phyloP scores from a whole-genome alignment of 2,329 filamentous ascomycete species.

The Chrysosporium queenslandicum region DNA sequence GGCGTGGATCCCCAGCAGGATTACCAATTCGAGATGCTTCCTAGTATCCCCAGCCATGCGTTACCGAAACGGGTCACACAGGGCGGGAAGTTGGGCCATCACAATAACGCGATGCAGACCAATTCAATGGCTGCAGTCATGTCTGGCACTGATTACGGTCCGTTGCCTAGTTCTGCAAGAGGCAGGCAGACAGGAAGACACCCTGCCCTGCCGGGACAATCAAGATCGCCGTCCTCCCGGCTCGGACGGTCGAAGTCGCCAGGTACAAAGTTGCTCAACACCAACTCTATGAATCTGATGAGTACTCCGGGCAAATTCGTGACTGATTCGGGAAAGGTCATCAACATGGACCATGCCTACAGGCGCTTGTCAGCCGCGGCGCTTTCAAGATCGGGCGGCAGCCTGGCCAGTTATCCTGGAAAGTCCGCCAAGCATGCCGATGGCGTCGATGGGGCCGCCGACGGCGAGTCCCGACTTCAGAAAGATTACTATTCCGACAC shows the following conservation, averaged over 20 bases:
- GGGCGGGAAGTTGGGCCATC: constrained; percentile 31
- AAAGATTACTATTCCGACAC: constrained; percentile 63
- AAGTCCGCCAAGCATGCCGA: constrained; percentile 39
- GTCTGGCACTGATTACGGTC: constrained; percentile 32
- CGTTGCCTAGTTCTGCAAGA: constrained; percentile 29
- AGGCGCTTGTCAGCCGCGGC: constrained; percentile 62
- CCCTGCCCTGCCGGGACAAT: constrained; percentile 32
- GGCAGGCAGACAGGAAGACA: constrained; percentile 32
- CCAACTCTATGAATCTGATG: constrained; percentile 41
- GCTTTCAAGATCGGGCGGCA: constrained; percentile 53
- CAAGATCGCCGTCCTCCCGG: constrained; percentile 23
- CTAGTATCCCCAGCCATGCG: constrained; percentile 34
- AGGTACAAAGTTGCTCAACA: constrained; percentile 39
- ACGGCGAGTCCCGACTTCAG: constrained; percentile 49
- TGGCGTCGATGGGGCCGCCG: constrained; percentile 34
- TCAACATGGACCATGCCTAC: constrained; percentile 62
- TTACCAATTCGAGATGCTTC: constrained; percentile 39
- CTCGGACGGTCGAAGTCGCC: constrained; percentile 29
- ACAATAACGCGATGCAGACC: constrained; percentile 21
- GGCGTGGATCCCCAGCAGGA: constrained; percentile 25
- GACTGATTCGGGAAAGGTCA: constrained; percentile 50
- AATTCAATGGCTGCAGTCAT: constrained; percentile 42
- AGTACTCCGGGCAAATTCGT: constrained; percentile 37
- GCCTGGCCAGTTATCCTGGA: constrained; percentile 50
- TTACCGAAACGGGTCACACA: constrained; percentile 37